These are phyloP conservation scores for Globisporangium polare DNA, from an alignment of 352 stramenopile genomes.

Conservation along the genomic window DNA sequence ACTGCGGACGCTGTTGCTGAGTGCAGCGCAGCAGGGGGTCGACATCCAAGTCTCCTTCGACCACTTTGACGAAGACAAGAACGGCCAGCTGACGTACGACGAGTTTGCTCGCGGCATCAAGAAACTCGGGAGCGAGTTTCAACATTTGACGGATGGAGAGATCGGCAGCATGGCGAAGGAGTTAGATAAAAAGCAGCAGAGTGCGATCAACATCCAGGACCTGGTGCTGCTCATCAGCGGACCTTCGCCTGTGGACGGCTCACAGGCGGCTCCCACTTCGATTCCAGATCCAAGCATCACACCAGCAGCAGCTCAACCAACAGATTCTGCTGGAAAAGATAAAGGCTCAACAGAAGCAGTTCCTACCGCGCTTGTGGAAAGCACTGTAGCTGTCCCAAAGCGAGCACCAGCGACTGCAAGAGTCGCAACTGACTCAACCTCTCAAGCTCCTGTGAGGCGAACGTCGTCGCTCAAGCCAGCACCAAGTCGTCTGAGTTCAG, in stretches of 20 bases:
- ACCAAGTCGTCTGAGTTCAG: neutral
- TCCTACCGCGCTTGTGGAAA: neutral
- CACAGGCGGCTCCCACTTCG: neutral
- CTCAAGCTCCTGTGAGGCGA: constrained; percentile 13
- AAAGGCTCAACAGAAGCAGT: neutral
- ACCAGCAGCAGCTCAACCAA: neutral
- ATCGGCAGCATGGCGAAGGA: constrained; percentile 29
- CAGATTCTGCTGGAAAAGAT: neutral
- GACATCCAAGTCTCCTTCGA: constrained; percentile 49
- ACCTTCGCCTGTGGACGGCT: neutral
- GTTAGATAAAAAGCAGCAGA: constrained; percentile 29
- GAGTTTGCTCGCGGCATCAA: constrained; percentile 48
- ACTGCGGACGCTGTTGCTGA: constrained; percentile 44
- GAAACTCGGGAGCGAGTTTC: constrained; percentile 38
- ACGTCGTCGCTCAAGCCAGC: constrained; percentile 14
- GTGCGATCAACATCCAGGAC: constrained; percentile 35
- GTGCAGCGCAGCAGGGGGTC: constrained; percentile 41
- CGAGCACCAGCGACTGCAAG: constrained; percentile 4
- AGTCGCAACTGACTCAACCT: neutral
- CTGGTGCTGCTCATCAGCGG: constrained; percentile 29
- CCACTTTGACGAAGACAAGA: constrained; percentile 78
- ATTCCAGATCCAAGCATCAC: neutral
- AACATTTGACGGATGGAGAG: constrained; percentile 25
- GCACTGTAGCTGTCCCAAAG: neutral
- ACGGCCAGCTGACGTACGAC: constrained; percentile 43